Conservation (phyloP, 768 basidiomycete genomes). For the Leccinellum albellum region DNA sequence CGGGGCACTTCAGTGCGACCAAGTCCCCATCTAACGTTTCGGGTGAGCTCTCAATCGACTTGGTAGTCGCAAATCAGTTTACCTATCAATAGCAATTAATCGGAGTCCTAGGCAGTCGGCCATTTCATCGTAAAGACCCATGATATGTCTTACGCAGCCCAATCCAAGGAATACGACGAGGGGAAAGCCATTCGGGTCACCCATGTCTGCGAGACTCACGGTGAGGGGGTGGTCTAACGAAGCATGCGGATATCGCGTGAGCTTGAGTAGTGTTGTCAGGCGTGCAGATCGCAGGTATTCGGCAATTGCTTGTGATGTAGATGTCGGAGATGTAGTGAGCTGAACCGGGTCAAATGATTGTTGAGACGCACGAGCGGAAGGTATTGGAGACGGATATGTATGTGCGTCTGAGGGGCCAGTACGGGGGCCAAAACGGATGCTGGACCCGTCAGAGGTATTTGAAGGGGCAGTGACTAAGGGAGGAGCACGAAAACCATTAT, state of each 20-base stretch:
- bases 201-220: constrained; percentile 93
- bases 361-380: constrained; percentile 20
- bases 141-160: constrained; percentile 91
- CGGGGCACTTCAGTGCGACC: constrained; percentile 75
- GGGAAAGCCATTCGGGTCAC: constrained; percentile 79
- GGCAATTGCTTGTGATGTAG: constrained; percentile 70
- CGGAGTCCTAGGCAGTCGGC: constrained; percentile 82
- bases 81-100: constrained; percentile 93
- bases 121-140: constrained; percentile 96
- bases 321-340: constrained; percentile 45
- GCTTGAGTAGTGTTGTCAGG: constrained; percentile 75
- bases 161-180: constrained; percentile 90
- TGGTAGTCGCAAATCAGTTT: constrained; percentile 18
- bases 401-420: constrained; percentile 47
- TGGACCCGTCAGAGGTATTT: constrained; percentile 53
- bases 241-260: constrained; percentile 78
- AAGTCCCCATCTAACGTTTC: constrained; percentile 75
- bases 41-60: constrained; percentile 11
- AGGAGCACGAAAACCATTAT: constrained; percentile 39
- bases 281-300: constrained; percentile 84
- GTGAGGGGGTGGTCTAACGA: constrained; percentile 69
- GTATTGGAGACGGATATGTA: constrained; percentile 45
- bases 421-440: constrained; percentile 31
- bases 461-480: constrained; percentile 36
- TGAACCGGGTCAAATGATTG: constrained; percentile 27